Evolutionary conservation across 2,329 filamentous ascomycete genomes (phyloP).

Genomic region (Chaetomiaceae sp.): DNA sequence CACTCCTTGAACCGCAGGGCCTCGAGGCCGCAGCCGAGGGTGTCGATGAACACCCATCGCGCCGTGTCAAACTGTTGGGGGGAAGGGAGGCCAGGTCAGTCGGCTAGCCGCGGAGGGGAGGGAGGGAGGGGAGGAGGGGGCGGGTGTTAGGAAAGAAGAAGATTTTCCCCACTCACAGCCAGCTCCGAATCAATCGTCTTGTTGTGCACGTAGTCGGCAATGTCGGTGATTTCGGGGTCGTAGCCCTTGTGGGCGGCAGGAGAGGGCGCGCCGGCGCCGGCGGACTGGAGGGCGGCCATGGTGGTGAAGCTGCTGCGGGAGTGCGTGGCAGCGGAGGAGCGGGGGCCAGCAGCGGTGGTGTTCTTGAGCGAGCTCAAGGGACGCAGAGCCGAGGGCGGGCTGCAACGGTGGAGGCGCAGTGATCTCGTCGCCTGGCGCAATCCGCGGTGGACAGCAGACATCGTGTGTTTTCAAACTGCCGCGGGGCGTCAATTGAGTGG

Average conservation of each 20-base stretch:
- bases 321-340: constrained; percentile 21
- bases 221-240: constrained; percentile 90
- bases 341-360: constrained; percentile 31
- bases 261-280: constrained; percentile 33
- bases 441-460: constrained; percentile 51
- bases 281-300: constrained; percentile 40
- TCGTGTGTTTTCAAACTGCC: constrained; percentile 24
- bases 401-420: constrained; percentile 39
- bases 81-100: constrained; percentile 6
- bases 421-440: constrained; percentile 50
- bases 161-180: constrained; percentile 59
- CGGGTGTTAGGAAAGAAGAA: background rate
- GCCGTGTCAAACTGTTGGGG: constrained; percentile 82
- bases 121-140: background rate
- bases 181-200: constrained; percentile 86
- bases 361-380: constrained; percentile 31
- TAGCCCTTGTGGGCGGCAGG: constrained; percentile 56
- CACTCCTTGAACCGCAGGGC: constrained; percentile 94
- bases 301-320: constrained; percentile 41
- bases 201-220: constrained; percentile 91
- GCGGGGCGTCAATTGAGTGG: constrained; percentile 21
- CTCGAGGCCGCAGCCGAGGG: constrained; percentile 92
- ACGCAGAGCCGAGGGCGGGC: constrained; percentile 34
- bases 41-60: constrained; percentile 93
- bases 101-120: constrained; percentile 19